Conservation (phyloP, 2,329 filamentous ascomycete genomes). For the Torrubiella hemipterigena region DNA sequence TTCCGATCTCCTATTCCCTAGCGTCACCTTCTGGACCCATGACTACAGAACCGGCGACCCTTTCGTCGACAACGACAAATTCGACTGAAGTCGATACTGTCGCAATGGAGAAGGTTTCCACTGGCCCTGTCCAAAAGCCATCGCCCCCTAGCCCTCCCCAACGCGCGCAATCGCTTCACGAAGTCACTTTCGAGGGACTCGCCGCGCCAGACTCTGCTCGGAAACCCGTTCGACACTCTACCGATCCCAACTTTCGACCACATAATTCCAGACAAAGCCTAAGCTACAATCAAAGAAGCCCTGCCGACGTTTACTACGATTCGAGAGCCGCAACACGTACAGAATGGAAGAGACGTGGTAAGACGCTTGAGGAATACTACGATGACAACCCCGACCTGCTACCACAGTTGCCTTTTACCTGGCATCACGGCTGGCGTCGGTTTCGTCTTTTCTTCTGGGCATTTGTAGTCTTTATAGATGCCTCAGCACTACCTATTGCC, state of each 20-base stretch:
- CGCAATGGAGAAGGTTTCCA: too few species aligned
- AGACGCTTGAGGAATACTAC: slow-evolving; percentile 26
- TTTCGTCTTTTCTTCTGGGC: slow-evolving; percentile 34
- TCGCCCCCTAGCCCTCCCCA: too few species aligned
- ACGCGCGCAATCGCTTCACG: too few species aligned
- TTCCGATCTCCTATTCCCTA: too few species aligned
- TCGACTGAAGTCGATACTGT: too few species aligned
- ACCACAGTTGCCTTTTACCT: slow-evolving; percentile 27
- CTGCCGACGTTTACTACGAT: slow-evolving; percentile 26
- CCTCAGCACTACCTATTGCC: slow-evolving; percentile 32
- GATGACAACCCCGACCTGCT: slow-evolving; percentile 23
- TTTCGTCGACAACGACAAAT: too few species aligned
- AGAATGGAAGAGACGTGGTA: slow-evolving; percentile 22
- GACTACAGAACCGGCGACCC: too few species aligned
- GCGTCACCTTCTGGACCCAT: too few species aligned
- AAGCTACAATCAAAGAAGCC: slow-evolving; percentile 20
- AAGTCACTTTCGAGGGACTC: too few species aligned
- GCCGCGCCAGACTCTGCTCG: too few species aligned
- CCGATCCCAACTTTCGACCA: too few species aligned
- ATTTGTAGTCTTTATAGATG: slow-evolving; percentile 34
- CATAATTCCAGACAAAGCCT: slow-evolving; percentile 23
- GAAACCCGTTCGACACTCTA: slow-evolving; percentile 6
- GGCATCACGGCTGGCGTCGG: slow-evolving; percentile 25
- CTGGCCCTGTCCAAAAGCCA: too few species aligned
- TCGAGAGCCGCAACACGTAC: slow-evolving; percentile 22